Evolutionary conservation across 768 basidiomycete species (phyloP).

Genomic region (Leucogyrophana mollusca): DNA sequence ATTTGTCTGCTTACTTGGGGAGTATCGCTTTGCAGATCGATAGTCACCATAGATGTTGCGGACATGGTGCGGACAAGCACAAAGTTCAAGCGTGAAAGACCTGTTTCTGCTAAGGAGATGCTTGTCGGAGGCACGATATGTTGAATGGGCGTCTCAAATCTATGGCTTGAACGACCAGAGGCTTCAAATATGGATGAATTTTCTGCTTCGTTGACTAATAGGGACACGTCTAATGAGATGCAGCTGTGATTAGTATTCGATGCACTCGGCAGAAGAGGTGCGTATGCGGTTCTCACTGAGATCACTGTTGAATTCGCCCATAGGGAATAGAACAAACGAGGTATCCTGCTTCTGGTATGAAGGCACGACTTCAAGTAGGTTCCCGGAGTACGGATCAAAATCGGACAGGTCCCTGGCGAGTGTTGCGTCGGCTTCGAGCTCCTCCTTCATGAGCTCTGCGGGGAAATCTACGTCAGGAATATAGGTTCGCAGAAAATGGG

Average conservation of each 20-base stretch:
- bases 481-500: conserved; percentile 67
- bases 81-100: conserved; percentile 9
- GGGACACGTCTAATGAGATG: conserved; percentile 47
- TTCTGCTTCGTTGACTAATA: conserved; percentile 24
- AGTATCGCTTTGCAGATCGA: conserved; percentile 16
- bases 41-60: conserved; percentile 38
- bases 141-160: conserved; percentile 67
- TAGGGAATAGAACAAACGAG: conserved; percentile 53
- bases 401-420: conserved; percentile 29
- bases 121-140: conserved; percentile 50
- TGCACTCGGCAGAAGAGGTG: not conserved
- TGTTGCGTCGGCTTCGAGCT: conserved; percentile 47
- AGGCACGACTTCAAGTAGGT: conserved; percentile 44
- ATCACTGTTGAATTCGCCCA: conserved; percentile 56
- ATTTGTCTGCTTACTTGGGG: conserved; percentile 31
- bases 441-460: conserved; percentile 59
- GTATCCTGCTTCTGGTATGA: conserved; percentile 23
- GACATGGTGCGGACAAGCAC: conserved; percentile 47
- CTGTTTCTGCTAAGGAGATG: conserved; percentile 12
- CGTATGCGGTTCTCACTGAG: conserved; percentile 49
- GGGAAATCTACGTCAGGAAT: conserved; percentile 76
- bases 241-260: conserved; percentile 6
- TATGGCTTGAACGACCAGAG: conserved; percentile 36
- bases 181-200: conserved; percentile 37
- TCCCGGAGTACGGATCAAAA: conserved; percentile 62